These are phyloP conservation scores for Phaeosphaeriaceae sp. DNA, from an alignment of 2,329 filamentous ascomycete genomes.

Conservation along the genomic window DNA sequence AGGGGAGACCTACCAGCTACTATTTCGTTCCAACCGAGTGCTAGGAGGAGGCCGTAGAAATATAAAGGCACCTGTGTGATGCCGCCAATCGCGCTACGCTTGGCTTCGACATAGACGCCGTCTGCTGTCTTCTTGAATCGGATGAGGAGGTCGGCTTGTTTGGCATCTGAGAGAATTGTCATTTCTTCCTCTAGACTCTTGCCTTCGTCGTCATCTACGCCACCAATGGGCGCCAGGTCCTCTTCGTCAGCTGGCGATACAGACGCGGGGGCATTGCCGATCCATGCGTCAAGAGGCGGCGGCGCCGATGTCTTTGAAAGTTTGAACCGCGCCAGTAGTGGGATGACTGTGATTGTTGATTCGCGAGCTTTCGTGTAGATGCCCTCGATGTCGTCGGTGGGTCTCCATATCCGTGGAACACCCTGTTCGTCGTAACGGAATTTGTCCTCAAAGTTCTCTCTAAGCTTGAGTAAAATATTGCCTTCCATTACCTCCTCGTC, in stretches of 20 bases:
- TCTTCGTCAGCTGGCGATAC: slow-evolving; percentile 86
- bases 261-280: slow-evolving; percentile 77
- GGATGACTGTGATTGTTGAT: slow-evolving; percentile 88
- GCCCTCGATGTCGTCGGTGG: slow-evolving; percentile 95
- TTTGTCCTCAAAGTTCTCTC: slow-evolving; percentile 99
- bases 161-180: slow-evolving; percentile 88
- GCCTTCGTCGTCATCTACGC: slow-evolving; percentile 91
- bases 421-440: slow-evolving; percentile 97
- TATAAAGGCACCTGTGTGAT: slow-evolving; percentile 93
- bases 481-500: slow-evolving; percentile 99
- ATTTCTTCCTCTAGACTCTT: slow-evolving; percentile 96
- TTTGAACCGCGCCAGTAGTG: slow-evolving; percentile 83
- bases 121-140: slow-evolving; percentile 99
- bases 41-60: slow-evolving; percentile 88
- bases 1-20: slow-evolving; percentile 74
- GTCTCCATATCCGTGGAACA: slow-evolving; percentile 95
- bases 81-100: slow-evolving; percentile 93
- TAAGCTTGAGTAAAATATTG: slow-evolving; percentile 90
- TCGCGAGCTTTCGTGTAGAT: slow-evolving; percentile 91
- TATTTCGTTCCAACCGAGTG: slow-evolving; percentile 98
- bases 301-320: slow-evolving; percentile 74
- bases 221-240: slow-evolving; percentile 85
- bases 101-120: slow-evolving; percentile 96
- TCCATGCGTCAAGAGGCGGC: slow-evolving; percentile 83
- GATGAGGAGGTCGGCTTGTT: slow-evolving; percentile 88